These are phyloP conservation scores for Wallacemonas rigidus DNA, from an alignment of 208 protist species.

Conservation along the genomic window DNA sequence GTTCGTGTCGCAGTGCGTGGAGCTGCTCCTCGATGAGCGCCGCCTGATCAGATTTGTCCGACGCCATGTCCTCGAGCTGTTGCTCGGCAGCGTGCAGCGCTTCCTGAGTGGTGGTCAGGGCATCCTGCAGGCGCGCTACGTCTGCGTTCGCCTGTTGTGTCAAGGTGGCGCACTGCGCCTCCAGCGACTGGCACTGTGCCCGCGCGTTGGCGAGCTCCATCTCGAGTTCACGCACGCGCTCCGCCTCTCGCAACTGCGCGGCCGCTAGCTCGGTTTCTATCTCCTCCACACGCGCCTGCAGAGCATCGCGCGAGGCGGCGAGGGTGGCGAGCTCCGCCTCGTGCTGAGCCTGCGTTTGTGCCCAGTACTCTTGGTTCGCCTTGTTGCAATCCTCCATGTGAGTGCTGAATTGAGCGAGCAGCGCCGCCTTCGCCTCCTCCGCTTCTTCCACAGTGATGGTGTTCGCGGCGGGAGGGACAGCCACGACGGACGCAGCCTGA, in stretches of 20 bases:
- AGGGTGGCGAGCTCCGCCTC: constrained; percentile 23
- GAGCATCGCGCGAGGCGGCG: constrained; percentile 15
- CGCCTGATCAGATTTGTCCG: not conserved
- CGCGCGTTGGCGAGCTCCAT: not conserved
- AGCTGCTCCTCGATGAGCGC: not conserved
- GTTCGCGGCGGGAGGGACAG: not conserved
- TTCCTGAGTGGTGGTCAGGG: not conserved
- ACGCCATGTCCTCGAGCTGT: not conserved
- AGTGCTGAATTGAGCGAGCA: constrained; percentile 50
- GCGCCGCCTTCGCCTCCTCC: constrained; percentile 18
- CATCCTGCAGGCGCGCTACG: not conserved
- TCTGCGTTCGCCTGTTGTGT: not conserved
- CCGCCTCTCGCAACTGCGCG: constrained; percentile 25
- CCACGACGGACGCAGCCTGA: not conserved
- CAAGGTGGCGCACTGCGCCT: not conserved
- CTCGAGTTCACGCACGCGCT: constrained; percentile 11
- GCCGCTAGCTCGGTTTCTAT: constrained; percentile 24
- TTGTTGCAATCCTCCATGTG: constrained; percentile 57
- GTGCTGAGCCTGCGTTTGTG: constrained; percentile 25
- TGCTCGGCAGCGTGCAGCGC: not conserved
- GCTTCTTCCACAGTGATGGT: constrained; percentile 26
- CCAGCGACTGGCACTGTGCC: not conserved
- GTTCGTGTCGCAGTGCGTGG: not conserved
- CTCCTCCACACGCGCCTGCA: constrained; percentile 30
- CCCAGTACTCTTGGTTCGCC: constrained; percentile 44